Percentiles rank a stretch among this genome's conserved stretches.
phyloP scores from a whole-genome alignment of 2,329 filamentous ascomycete species.

The Cladosporium sp. region DNA sequence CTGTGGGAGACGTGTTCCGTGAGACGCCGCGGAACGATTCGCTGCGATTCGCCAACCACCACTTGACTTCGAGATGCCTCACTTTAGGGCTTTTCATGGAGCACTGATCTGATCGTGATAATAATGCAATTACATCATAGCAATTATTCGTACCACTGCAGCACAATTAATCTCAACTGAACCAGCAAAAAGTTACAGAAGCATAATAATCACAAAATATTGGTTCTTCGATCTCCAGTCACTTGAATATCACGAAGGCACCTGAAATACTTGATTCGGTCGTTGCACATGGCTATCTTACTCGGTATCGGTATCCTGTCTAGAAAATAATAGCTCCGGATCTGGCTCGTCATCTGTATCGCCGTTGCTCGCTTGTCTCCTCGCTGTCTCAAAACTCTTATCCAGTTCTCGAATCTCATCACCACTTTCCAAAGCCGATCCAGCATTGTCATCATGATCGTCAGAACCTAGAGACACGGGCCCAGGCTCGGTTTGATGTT shows the following conservation, averaged over 20 bases:
- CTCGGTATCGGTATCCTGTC: conserved; percentile 32
- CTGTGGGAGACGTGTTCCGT: neutral
- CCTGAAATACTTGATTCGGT: no score
- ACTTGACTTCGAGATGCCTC: neutral
- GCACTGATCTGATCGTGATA: neutral
- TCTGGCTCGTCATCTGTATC: conserved; percentile 44
- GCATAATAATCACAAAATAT: no score
- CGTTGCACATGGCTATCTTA: neutral
- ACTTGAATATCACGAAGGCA: no score
- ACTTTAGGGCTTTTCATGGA: neutral
- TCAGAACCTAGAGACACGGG: neutral
- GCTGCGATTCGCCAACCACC: neutral
- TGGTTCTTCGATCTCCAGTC: no score
- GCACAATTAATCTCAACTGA: neutral
- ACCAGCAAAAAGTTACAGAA: neutral
- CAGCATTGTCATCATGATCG: neutral
- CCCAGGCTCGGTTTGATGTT: neutral
- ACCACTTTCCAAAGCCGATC: conserved; percentile 17
- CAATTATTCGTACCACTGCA: neutral
- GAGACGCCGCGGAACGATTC: neutral
- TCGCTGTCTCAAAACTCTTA: conserved; percentile 30
- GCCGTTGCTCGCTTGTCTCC: conserved; percentile 20
- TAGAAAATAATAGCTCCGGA: conserved; percentile 47
- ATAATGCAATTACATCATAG: neutral
- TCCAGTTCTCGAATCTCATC: conserved; percentile 28